These are phyloP conservation scores for Tulasnella sp. DNA, from an alignment of 768 basidiomycete genomes.

Conservation along the genomic window DNA sequence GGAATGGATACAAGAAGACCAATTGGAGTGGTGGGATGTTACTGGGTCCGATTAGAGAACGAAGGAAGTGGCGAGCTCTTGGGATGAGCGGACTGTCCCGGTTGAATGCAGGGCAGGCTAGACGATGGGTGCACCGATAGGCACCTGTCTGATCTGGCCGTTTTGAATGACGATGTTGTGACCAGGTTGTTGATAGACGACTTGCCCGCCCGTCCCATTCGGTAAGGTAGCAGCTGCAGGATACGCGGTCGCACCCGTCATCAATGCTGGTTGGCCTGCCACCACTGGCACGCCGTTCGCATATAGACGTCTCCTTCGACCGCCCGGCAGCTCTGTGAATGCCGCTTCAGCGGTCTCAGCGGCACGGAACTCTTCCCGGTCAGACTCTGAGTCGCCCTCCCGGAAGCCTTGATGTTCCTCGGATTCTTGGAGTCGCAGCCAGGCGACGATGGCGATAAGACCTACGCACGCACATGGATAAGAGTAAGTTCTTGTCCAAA, in stretches of 20 bases:
- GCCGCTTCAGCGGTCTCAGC: not conserved
- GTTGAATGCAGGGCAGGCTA: not conserved
- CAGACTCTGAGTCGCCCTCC: not conserved
- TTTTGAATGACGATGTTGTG: constrained; percentile 8
- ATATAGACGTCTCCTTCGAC: not conserved
- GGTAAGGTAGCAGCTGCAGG: not conserved
- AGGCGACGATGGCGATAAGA: constrained; percentile 7
- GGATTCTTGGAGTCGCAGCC: constrained; percentile 6
- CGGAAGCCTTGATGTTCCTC: not conserved
- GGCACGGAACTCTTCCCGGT: not conserved
- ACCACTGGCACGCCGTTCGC: not conserved
- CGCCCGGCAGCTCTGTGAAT: not conserved
- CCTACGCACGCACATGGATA: not conserved
- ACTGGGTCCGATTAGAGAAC: not conserved
- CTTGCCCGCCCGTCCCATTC: not conserved
- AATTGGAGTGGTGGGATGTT: not conserved
- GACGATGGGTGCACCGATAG: not conserved
- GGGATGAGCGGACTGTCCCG: not conserved
- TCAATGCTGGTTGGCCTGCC: not conserved
- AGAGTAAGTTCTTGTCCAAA: not conserved
- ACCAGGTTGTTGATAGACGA: constrained; percentile 7
- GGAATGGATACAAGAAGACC: not conserved
- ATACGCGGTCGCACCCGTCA: not conserved
- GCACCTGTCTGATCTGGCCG: constrained; percentile 9
- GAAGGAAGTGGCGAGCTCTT: not conserved